A percentile compares a stretch with the other conserved stretches of the same genome.
Evolutionary conservation across 202 grass and related monocot species (phyloP).

Genomic region (Saccharum hybrid): DNA sequence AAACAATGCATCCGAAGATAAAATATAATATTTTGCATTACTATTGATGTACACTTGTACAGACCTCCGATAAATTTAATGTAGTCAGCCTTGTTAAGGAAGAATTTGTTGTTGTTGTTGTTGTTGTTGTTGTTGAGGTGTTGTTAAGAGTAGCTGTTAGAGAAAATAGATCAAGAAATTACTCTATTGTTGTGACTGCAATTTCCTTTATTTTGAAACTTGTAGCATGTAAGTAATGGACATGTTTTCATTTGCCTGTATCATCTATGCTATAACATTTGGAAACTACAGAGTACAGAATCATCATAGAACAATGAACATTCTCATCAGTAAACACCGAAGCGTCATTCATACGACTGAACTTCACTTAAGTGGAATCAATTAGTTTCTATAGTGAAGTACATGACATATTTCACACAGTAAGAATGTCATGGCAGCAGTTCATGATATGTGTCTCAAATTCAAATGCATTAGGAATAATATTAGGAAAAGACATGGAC

Average conservation of each 20-base stretch:
- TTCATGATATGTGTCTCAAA: slow-evolving; percentile 13
- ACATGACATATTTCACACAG: slow-evolving; percentile 14
- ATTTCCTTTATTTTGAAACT: slow-evolving; percentile 29
- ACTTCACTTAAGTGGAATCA: slow-evolving; percentile 22
- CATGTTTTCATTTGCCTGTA: background rate
- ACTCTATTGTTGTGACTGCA: background rate
- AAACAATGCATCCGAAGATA: slow-evolving; percentile 17
- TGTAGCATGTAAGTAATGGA: background rate
- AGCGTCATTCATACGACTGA: background rate
- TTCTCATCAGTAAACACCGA: background rate
- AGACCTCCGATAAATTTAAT: slow-evolving; percentile 27
- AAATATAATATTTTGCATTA: slow-evolving; percentile 3
- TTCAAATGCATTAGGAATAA: slow-evolving; percentile 21
- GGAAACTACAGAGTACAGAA: slow-evolving; percentile 17
- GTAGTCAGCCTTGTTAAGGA: background rate
- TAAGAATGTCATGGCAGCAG: slow-evolving; percentile 6
- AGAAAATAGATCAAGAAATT: background rate
- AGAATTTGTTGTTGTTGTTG: background rate
- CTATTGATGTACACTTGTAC: slow-evolving; percentile 13
- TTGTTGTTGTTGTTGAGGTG: background rate
- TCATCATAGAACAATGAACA: slow-evolving; percentile 34
- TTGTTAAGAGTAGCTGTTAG: slow-evolving; percentile 12
- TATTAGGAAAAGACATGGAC: slow-evolving; percentile 50
- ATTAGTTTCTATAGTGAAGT: no score
- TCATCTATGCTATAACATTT: slow-evolving; percentile 26